Percentiles rank a stretch among this genome's conserved stretches.
These are phyloP conservation scores for Xylaria scruposa DNA, from an alignment of 495 filamentous ascomycete species.

Conservation along the genomic window DNA sequence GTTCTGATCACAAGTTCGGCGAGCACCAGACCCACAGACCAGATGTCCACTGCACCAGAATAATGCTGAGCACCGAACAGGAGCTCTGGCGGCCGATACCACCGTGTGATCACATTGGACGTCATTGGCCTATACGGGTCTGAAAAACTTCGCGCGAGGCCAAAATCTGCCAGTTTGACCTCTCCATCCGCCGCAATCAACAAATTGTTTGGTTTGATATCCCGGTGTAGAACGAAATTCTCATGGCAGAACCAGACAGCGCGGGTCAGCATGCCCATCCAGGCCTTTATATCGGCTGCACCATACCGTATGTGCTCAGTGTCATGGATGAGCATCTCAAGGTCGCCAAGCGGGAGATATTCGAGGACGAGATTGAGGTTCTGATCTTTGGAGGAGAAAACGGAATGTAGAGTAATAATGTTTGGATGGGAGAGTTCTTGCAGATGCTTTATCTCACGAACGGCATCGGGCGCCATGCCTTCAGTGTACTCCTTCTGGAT, in stretches of 20 bases:
- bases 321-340: conserved; percentile 93
- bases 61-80: conserved; percentile 90
- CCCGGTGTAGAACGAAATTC: conserved; percentile 91
- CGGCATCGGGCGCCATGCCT: conserved; percentile 89
- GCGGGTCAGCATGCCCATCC: conserved; percentile 96
- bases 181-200: conserved; percentile 91
- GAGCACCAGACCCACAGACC: conserved; percentile 93
- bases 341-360: conserved; percentile 86
- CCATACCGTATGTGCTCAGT: conserved; percentile 67
- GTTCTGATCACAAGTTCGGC: conserved; percentile 85
- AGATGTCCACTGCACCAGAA: conserved; percentile 88
- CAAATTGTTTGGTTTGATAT: conserved; percentile 99
- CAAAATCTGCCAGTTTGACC: conserved; percentile 97
- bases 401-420: conserved; percentile 87
- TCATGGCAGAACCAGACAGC: conserved; percentile 97
- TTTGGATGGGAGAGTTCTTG: conserved; percentile 97
- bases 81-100: conserved; percentile 95
- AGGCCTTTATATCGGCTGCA: conserved; percentile 90
- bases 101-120: conserved; percentile 91
- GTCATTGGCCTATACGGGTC: conserved; percentile 93
- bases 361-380: conserved; percentile 96
- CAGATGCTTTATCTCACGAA: conserved; percentile 92
- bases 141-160: conserved; percentile 84
- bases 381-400: conserved; percentile 88
- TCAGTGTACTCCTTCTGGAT: conserved; percentile 81